Conservation (phyloP, 179 eudicot genomes). For the Gypsophila paniculata region DNA sequence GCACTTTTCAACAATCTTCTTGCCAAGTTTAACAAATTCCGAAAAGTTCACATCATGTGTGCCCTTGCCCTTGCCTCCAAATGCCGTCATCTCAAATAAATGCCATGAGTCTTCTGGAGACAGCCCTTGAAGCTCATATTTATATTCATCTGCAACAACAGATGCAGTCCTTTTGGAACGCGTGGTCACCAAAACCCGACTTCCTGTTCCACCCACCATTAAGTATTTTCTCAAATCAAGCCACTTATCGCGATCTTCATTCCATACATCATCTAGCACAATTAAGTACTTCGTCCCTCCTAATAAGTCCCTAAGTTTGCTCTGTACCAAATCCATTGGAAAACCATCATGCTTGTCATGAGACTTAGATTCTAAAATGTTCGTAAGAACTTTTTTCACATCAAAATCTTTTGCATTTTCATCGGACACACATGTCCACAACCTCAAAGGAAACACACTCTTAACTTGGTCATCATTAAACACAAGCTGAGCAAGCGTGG, state of each 20-base stretch:
- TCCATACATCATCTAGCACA: constrained; percentile 12
- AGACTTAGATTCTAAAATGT: constrained; percentile 4
- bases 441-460: background rate
- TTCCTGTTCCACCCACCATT: constrained; percentile 4
- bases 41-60: too few relatives aligned
- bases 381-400: background rate
- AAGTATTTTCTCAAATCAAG: background rate
- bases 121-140: constrained; percentile 9
- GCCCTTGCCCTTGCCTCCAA: background rate
- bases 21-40: background rate
- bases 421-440: constrained; percentile 9
- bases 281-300: background rate
- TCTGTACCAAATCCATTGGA: constrained; percentile 10
- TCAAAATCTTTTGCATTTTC: background rate
- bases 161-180: background rate
- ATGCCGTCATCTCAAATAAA: background rate
- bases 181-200: constrained; percentile 3
- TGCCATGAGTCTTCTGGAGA: background rate
- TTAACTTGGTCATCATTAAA: background rate
- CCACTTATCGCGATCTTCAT: background rate
- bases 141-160: too few relatives aligned
- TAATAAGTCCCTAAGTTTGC: too few relatives aligned
- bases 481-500: constrained; percentile 8
- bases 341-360: background rate
- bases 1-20: too few relatives aligned